A percentile compares a stretch with the other conserved stretches of the same genome.
These are phyloP conservation scores for Huntiella moniliformis DNA, from an alignment of 2,329 filamentous ascomycete genomes.

Conservation along the genomic window DNA sequence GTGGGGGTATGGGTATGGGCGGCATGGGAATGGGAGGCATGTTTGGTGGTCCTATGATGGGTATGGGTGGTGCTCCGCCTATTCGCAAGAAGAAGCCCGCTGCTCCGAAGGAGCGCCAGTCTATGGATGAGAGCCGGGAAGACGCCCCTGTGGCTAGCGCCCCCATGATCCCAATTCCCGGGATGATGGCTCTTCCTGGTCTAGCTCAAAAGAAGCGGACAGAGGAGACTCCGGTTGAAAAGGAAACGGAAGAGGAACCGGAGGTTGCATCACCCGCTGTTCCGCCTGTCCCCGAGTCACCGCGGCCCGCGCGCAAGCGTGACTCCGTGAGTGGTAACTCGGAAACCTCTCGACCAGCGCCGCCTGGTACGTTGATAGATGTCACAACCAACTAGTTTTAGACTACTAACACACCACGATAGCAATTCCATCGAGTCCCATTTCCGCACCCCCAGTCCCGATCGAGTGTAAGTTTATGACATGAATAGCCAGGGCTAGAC, in stretches of 20 bases:
- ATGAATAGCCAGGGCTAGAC: neutral
- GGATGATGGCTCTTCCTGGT: constrained; percentile 50
- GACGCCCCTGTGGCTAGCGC: constrained; percentile 20
- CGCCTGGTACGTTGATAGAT: constrained; percentile 8
- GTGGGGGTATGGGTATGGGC: constrained; percentile 90
- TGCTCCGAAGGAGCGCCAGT: constrained; percentile 20
- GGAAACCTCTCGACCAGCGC: constrained; percentile 14
- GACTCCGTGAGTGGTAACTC: constrained; percentile 1
- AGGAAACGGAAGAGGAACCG: constrained; percentile 1
- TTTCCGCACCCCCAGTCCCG: constrained; percentile 36
- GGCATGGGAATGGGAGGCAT: constrained; percentile 63
- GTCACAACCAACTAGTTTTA: neutral
- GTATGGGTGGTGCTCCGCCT: constrained; percentile 30
- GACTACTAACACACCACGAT: neutral
- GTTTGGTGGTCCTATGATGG: constrained; percentile 58
- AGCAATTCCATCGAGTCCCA: constrained; percentile 30
- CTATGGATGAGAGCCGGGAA: constrained; percentile 25
- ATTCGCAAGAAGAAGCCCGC: constrained; percentile 37
- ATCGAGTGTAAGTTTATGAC: constrained; percentile 33
- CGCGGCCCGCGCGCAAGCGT: neutral
- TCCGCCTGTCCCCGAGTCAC: constrained; percentile 4
- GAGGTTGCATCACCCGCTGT: constrained; percentile 24
- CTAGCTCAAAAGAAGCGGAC: constrained; percentile 28
- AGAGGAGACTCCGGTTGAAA: constrained; percentile 1
- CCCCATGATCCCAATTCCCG: constrained; percentile 37